Evolutionary conservation across 768 basidiomycete genomes (phyloP), one percentile per base, ranked within the genome.

Genomic region (Mycena amicta): DNA sequence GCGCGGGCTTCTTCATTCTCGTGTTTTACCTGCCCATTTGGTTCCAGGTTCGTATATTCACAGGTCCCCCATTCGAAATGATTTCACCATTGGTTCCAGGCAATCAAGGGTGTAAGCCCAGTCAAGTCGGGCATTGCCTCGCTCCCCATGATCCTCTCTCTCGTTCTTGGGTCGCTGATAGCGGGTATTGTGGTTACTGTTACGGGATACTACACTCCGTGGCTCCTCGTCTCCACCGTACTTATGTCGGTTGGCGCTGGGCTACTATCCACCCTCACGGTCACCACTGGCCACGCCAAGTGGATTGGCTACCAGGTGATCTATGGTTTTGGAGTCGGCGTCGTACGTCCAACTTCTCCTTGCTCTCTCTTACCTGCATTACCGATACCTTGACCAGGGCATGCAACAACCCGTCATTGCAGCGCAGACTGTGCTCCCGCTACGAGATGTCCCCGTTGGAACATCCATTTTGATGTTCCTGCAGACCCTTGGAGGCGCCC

Each of bases 151-250:
- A 69, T 75, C 3, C 66, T 77, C 54, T 59, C 75, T 16, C 67
- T 77, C 28, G 77, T 80, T 0, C 73, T 76, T 1, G 54, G 70
- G 15, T 72, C 76, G 2, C 68, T 83, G 33, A 22, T 78, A 12
- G 66, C 66, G 1, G 81, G 80, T 30, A 73, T 23, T 65, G 26
- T 69, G 0, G 71, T 82, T 30, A 71, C 66, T 20, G 50, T 66
- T n/a, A 68, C 72, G 0, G 70, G 74, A 5, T 65, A 69, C 29
- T 83, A 81, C 66, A 54, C 73, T 6, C 72, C 72, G 0, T 75
- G 62, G n/a, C 47, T 63, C 54, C 37, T 60, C 28, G 23, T 55
- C 27, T 64, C 63, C 8, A 78, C 77, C 74, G 57, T 57, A 1
- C 46, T 77, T 3, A 66, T 70, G n/a, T 54, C 72, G 30, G 41